phyloP scores from a whole-genome alignment of 768 basidiomycete genomes.

The Brasilioporus rufonigricans region DNA sequence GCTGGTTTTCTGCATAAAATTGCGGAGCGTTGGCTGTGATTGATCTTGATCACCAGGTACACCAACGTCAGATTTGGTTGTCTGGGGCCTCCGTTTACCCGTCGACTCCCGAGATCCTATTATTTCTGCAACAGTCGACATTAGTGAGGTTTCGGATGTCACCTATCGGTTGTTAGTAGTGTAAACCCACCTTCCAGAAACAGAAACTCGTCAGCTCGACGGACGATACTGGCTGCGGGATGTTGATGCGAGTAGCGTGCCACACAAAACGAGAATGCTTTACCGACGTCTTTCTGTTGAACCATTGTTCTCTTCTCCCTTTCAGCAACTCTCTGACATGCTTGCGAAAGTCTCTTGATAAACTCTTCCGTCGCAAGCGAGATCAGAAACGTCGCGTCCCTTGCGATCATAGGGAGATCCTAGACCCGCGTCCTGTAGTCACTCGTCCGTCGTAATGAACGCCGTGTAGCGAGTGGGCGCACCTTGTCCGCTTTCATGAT shows the following conservation, averaged over 20 bases:
- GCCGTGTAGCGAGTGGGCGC: constrained; percentile 11
- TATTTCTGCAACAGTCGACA: constrained; percentile 42
- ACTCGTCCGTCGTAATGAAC: background rate
- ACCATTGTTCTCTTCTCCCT: constrained; percentile 72
- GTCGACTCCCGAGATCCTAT: constrained; percentile 53
- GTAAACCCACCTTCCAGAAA: constrained; percentile 66
- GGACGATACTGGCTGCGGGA: constrained; percentile 54
- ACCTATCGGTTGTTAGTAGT: background rate
- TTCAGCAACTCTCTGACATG: constrained; percentile 67
- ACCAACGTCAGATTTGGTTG: constrained; percentile 23
- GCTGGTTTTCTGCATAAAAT: constrained; percentile 40
- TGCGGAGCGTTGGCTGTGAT: constrained; percentile 43
- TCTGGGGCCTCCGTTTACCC: constrained; percentile 42
- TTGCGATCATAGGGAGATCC: constrained; percentile 76
- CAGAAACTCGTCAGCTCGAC: constrained; percentile 70
- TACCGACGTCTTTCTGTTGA: constrained; percentile 79
- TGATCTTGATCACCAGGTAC: constrained; percentile 19
- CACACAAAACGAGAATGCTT: constrained; percentile 18
- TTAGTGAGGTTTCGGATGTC: background rate
- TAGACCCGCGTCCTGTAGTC: constrained; percentile 26
- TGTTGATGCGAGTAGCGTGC: background rate
- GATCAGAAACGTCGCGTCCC: constrained; percentile 77
- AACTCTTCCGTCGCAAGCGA: constrained; percentile 88
- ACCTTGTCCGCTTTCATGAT: constrained; percentile 88
- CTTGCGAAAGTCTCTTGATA: constrained; percentile 69